Evolutionary conservation across 2,329 filamentous ascomycete genomes (phyloP).

Genomic region (Arachnopeziza araneosa): DNA sequence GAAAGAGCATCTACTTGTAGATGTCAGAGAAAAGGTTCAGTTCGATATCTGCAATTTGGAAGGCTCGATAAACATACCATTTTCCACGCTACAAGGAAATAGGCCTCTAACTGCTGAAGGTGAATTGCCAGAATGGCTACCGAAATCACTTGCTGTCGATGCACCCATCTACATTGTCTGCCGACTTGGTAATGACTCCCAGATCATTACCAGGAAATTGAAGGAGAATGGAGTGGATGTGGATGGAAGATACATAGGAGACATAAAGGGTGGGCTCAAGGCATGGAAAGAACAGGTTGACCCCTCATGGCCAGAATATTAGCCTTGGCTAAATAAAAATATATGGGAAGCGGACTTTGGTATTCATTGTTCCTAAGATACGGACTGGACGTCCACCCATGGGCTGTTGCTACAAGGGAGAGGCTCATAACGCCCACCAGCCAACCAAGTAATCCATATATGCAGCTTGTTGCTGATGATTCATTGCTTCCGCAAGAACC

Average conservation of each 20-base stretch:
- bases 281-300: conserved; percentile 71
- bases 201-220: conserved; percentile 60
- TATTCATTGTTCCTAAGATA: neutral
- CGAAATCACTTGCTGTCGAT: conserved; percentile 34
- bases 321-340: neutral
- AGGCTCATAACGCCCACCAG: conserved; percentile 8
- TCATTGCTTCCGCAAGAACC: conserved; percentile 1
- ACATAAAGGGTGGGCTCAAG: conserved; percentile 65
- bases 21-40: conserved; percentile 80
- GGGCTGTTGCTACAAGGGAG: conserved; percentile 20
- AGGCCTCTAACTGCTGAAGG: conserved; percentile 7
- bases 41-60: conserved; percentile 74
- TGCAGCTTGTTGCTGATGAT: conserved; percentile 8
- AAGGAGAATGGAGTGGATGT: conserved; percentile 50
- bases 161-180: conserved; percentile 67
- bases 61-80: conserved; percentile 71
- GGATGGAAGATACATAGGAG: conserved; percentile 53
- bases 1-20: conserved; percentile 57
- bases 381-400: neutral
- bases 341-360: neutral
- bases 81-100: conserved; percentile 43
- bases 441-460: conserved; percentile 1
- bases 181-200: conserved; percentile 72
- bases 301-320: conserved; percentile 50
- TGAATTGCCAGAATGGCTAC: conserved; percentile 33